phyloP scores from a whole-genome alignment of 164 flowering plant genomes.

The Magnolia kwangsiensis region DNA sequence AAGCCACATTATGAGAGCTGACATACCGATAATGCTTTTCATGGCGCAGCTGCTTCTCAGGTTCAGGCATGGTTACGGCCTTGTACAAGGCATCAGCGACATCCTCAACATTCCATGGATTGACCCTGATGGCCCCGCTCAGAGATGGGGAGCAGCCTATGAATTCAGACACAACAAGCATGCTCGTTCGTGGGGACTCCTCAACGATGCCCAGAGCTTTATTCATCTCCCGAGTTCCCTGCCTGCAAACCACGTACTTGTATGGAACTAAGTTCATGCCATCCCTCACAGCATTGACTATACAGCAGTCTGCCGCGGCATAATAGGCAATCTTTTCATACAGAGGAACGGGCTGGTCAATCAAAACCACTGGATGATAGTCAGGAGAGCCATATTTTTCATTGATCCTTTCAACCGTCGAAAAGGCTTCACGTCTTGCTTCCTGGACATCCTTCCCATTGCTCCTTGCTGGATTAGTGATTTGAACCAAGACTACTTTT shows the following conservation, averaged over 20 bases:
- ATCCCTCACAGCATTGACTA: constrained; percentile 27
- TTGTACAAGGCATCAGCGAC: constrained; percentile 16
- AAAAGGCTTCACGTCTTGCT: constrained; percentile 13
- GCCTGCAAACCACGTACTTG: constrained; percentile 20
- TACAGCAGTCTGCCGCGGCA: constrained; percentile 18
- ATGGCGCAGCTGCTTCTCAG: constrained; percentile 19
- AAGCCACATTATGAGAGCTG: constrained; percentile 20
- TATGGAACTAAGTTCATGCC: constrained; percentile 26
- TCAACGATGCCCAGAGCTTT: constrained; percentile 1
- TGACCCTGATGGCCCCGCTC: constrained; percentile 24
- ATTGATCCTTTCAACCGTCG: constrained; percentile 16
- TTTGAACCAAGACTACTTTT: constrained; percentile 22
- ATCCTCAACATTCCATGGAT: constrained; percentile 22
- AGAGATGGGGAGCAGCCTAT: constrained; percentile 23
- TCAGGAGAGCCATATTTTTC: constrained; percentile 14
- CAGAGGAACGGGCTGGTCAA: constrained; percentile 9
- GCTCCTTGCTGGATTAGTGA: constrained; percentile 22
- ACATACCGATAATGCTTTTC: constrained; percentile 22
- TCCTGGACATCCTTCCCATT: constrained; percentile 20
- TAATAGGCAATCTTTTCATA: constrained; percentile 20
- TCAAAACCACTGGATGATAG: constrained; percentile 17
- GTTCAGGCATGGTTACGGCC: constrained; percentile 11
- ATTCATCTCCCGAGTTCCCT: constrained; percentile 13
- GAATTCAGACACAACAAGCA: constrained; percentile 22
- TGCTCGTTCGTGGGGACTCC: constrained; percentile 7